Conservation (phyloP, 2,329 filamentous ascomycete species). For the Fusarium miscanthi region DNA sequence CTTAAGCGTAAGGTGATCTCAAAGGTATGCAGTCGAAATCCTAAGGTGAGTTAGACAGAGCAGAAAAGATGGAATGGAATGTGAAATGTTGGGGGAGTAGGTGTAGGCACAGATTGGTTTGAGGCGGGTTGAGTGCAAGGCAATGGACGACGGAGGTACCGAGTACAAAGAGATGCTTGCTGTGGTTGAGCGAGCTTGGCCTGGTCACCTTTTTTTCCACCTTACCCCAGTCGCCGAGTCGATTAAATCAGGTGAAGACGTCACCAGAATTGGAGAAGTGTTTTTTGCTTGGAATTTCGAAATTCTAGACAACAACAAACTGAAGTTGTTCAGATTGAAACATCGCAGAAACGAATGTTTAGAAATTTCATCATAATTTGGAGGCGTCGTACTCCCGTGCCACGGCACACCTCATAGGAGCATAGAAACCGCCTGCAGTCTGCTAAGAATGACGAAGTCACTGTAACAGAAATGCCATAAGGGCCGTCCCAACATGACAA, state of each 20-base stretch:
- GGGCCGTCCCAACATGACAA: conserved; percentile 30
- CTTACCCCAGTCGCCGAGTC: conserved; percentile 15
- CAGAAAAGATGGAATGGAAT: conserved; percentile 30
- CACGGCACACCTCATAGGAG: neutral
- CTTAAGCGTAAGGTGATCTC: neutral
- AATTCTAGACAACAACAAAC: neutral
- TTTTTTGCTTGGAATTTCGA: neutral
- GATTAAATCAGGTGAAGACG: conserved; percentile 32
- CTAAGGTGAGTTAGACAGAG: conserved; percentile 1
- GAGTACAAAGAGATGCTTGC: conserved; percentile 27
- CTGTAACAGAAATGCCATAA: conserved; percentile 21
- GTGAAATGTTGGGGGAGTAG: conserved; percentile 36
- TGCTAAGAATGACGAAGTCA: conserved; percentile 35
- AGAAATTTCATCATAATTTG: neutral
- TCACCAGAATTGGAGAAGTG: conserved; percentile 23
- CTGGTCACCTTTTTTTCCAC: conserved; percentile 12
- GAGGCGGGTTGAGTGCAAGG: conserved; percentile 20
- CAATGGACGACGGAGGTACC: conserved; percentile 22
- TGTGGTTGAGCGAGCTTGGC: conserved; percentile 24
- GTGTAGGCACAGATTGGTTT: conserved; percentile 12
- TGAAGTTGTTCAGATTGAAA: neutral
- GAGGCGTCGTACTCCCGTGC: conserved; percentile 17
- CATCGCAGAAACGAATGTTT: neutral
- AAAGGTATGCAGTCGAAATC: conserved; percentile 24
- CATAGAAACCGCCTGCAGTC: conserved; percentile 3